phyloP scores from a whole-genome alignment of 106 monocot species.

The Dioscorea alata region DNA sequence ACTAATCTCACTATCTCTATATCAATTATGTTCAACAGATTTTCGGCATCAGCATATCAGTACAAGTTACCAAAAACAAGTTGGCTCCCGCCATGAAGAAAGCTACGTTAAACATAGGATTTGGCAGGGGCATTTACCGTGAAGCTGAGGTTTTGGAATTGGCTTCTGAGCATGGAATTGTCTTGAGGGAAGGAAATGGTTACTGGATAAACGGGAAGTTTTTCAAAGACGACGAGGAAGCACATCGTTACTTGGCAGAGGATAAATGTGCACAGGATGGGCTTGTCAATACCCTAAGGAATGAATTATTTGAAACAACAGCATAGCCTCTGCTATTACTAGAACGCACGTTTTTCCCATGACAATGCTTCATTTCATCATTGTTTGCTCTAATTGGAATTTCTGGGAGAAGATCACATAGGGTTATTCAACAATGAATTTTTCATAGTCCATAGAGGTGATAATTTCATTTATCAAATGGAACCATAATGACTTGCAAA shows the following conservation, averaged over 20 bases:
- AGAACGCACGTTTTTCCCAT: no score
- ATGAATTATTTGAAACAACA: slow-evolving; percentile 26
- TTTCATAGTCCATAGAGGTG: no score
- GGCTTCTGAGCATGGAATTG: slow-evolving; percentile 49
- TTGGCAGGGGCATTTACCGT: slow-evolving; percentile 51
- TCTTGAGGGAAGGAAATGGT: slow-evolving; percentile 42
- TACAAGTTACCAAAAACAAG: slow-evolving; percentile 83
- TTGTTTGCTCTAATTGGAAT: no score
- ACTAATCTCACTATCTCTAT: no score
- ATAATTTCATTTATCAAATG: no score
- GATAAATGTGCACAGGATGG: slow-evolving; percentile 36
- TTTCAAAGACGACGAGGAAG: slow-evolving; percentile 34
- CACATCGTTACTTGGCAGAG: slow-evolving; percentile 35
- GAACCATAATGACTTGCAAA: no score
- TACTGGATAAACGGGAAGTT: slow-evolving; percentile 56
- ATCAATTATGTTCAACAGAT: slow-evolving; percentile 24
- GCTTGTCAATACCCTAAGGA: slow-evolving; percentile 33
- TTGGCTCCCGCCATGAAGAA: slow-evolving; percentile 60
- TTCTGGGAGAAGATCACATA: no score
- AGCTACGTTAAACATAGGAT: slow-evolving; percentile 55
- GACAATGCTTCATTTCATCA: no score
- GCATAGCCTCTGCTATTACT: no score
- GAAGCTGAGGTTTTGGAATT: slow-evolving; percentile 73
- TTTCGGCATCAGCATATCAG: slow-evolving; percentile 57
- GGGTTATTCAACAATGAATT: no score